These are phyloP conservation scores for Trichoderma asperellum DNA, from an alignment of 2,329 filamentous ascomycete species.

Conservation along the genomic window DNA sequence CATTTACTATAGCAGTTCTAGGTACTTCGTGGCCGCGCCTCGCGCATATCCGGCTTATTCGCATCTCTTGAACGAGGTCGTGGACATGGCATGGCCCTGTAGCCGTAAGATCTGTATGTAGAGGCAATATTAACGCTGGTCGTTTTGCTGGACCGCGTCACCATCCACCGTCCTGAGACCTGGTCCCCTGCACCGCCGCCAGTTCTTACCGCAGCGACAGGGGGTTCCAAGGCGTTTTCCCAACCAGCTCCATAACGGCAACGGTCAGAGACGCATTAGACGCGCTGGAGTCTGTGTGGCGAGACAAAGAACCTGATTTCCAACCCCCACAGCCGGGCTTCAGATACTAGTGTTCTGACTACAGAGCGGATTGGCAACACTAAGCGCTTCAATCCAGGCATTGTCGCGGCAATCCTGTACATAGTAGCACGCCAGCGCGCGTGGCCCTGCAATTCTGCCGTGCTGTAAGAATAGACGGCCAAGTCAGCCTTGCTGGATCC, in stretches of 20 bases:
- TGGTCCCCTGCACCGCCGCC: constrained; percentile 12
- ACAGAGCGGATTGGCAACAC: background rate
- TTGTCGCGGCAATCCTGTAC: background rate
- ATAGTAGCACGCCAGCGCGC: background rate
- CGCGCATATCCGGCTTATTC: constrained; percentile 17
- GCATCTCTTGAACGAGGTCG: background rate
- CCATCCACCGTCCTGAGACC: constrained; percentile 13
- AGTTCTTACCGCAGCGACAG: constrained; percentile 22
- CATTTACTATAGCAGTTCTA: background rate
- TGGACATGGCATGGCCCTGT: background rate
- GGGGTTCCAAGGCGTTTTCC: constrained; percentile 13
- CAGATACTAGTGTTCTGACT: background rate
- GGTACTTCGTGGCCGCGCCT: background rate
- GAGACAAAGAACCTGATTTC: background rate
- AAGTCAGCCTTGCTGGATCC: constrained; percentile 10
- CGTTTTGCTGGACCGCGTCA: constrained; percentile 9
- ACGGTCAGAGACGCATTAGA: background rate
- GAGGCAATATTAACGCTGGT: background rate
- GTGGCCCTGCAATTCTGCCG: background rate
- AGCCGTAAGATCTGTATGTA: background rate
- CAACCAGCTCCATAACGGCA: constrained; percentile 15
- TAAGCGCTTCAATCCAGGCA: background rate
- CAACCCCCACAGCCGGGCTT: background rate
- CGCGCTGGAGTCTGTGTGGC: background rate
- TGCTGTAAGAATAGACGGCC: background rate